Evolutionary conservation across 768 basidiomycete genomes (phyloP).

Genomic region (Tulasnella sp.): DNA sequence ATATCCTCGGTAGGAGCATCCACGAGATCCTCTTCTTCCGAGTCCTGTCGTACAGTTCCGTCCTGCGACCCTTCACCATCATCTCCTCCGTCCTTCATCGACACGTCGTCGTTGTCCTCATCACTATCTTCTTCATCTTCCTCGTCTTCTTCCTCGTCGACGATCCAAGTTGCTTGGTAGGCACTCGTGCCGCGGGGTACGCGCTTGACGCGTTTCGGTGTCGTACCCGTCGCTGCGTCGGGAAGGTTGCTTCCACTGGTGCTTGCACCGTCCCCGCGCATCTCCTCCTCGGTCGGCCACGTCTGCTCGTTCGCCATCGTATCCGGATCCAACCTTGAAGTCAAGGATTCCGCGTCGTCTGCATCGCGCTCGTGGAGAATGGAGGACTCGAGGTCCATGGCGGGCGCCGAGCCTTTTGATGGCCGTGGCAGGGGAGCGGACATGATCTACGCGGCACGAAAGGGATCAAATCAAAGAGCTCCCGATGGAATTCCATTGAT

Average conservation of each 20-base stretch:
- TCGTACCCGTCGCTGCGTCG: slow-evolving; percentile 58
- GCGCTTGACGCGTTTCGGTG: slow-evolving; percentile 65
- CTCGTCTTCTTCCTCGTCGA: slow-evolving; percentile 67
- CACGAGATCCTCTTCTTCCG: slow-evolving; percentile 35
- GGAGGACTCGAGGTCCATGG: slow-evolving; percentile 59
- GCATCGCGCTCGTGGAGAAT: slow-evolving; percentile 53
- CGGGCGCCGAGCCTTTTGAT: slow-evolving; percentile 27
- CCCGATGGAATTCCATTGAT: background rate
- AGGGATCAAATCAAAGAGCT: background rate
- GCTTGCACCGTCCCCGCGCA: slow-evolving; percentile 35
- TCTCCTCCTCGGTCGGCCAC: slow-evolving; percentile 97
- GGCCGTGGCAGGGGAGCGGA: slow-evolving; percentile 39
- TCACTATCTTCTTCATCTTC: slow-evolving; percentile 37
- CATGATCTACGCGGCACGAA: slow-evolving; percentile 42
- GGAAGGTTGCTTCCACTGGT: slow-evolving; percentile 33
- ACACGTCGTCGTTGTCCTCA: slow-evolving; percentile 28
- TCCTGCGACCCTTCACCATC: slow-evolving; percentile 22
- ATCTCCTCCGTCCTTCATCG: slow-evolving; percentile 21
- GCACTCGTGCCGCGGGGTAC: slow-evolving; percentile 94
- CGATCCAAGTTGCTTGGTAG: slow-evolving; percentile 95
- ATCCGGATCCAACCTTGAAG: slow-evolving; percentile 80
- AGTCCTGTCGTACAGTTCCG: slow-evolving; percentile 34
- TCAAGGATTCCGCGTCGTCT: slow-evolving; percentile 65
- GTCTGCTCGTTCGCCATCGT: slow-evolving; percentile 92
- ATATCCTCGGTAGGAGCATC: slow-evolving; percentile 43